Evolutionary conservation across 257 asterid genomes (phyloP), one percentile per base, ranked within the genome.

Genomic region (Solanum rostratum): DNA sequence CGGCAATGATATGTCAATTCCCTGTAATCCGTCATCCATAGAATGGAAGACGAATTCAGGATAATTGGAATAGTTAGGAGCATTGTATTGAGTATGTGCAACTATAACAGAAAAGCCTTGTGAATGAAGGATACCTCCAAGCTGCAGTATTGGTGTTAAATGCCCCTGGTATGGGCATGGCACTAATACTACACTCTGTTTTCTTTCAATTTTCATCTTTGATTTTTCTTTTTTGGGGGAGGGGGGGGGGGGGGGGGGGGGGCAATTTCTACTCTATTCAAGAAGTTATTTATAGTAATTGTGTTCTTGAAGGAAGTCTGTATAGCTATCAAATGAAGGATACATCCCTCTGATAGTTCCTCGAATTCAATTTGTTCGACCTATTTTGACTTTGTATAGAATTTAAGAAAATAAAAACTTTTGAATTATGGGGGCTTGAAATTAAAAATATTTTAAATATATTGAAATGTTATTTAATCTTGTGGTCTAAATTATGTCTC

Each of bases 131-230:
- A 91, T 90, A 88, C 81, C 83, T 0, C 91, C 94, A 0, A 92
- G 90, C 52, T 91, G 92, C 37, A 92, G 89, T 86, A 89, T 88
- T 10, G 94, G 93, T 30, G 43, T 89, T 79, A 92, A 84, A 69
- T 92, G 93, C 88, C 95, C 95, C 55, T 91, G 93, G 41, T 86
- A 86, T 3, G 86, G 90, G 29, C 46, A 68, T 1, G 87, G 93
- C 57, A 90, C 87, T 14, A 90, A 43, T 49, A 90, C 41, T 76
- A 90, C 71, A 43, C 55, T 20, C 15, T n/a, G 37, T n/a, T 49
- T 12, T n/a, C 53, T 71, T 71, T 71, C 2, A 10, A 12, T 10
- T 30, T 65, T 65, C 73, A 65, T 65, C 45, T 65, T 15, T 6
- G 0, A 19, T 24, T 29, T 29, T 29, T 1, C 33, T 29, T 29